phyloP scores from a whole-genome alignment of 1,139 yeast species.

The Lodderomyces jiufengensis region DNA sequence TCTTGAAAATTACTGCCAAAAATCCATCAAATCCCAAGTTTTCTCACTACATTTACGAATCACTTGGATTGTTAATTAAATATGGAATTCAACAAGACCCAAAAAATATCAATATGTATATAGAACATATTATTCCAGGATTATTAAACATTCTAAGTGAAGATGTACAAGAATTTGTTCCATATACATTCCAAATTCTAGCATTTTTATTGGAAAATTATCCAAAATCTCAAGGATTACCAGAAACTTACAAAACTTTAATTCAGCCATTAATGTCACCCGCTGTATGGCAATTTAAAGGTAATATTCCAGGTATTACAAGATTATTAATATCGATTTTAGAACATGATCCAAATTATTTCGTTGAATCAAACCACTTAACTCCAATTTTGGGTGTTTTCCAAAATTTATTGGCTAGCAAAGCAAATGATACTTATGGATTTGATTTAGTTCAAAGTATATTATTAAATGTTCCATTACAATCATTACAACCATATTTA shows the following conservation, averaged over 20 bases:
- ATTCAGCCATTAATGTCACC: conserved; percentile 85
- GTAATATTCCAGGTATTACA: conserved; percentile 91
- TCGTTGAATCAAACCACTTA: conserved; percentile 39
- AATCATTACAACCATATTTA: conserved; percentile 50
- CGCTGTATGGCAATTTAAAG: conserved; percentile 85
- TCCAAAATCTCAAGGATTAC: conserved; percentile 50
- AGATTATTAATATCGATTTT: conserved; percentile 73
- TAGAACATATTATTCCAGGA: conserved; percentile 61
- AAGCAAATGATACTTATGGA: conserved; percentile 74
- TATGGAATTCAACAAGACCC: conserved; percentile 26
- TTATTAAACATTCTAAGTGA: conserved; percentile 65
- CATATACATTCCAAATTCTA: conserved; percentile 85
- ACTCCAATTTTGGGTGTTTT: conserved; percentile 93
- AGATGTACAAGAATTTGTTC: conserved; percentile 92
- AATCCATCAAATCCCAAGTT: conserved; percentile 96
- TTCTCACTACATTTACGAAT: conserved; percentile 86
- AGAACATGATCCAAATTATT: conserved; percentile 53
- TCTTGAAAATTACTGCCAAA: conserved; percentile 67
- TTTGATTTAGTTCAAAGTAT: conserved; percentile 79
- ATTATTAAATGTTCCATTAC: conserved; percentile 53
- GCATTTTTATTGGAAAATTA: conserved; percentile 70
- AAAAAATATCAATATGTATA: conserved; percentile 39
- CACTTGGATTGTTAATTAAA: conserved; percentile 73
- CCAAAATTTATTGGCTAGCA: conserved; percentile 87
- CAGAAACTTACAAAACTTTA: conserved; percentile 61